Evolutionary conservation across 2,329 filamentous ascomycete genomes (phyloP).

Genomic region (Diaporthe humulicola): DNA sequence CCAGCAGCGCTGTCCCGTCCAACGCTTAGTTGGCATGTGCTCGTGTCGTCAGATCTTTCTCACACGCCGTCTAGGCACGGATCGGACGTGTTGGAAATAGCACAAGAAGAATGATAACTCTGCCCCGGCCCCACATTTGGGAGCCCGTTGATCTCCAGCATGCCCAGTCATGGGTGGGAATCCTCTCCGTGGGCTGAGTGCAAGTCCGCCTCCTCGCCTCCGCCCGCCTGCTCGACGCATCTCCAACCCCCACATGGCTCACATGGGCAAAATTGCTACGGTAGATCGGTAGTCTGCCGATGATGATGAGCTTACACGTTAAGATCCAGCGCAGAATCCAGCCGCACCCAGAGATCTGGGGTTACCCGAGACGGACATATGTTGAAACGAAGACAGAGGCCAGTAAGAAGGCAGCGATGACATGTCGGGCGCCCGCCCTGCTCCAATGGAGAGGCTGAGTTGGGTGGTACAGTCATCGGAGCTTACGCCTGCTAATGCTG

Average conservation of each 20-base stretch:
- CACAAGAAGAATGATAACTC: not conserved
- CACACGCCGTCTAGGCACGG: not conserved
- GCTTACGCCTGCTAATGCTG: constrained; percentile 24
- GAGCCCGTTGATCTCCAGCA: not conserved
- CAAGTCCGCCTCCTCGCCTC: constrained; percentile 1
- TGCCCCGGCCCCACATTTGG: not conserved
- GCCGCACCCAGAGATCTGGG: constrained; percentile 20
- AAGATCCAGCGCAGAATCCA: constrained; percentile 2
- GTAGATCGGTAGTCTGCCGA: not conserved
- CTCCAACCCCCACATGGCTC: too few species aligned
- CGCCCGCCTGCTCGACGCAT: not conserved
- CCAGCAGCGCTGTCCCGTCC: not conserved
- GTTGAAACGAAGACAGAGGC: constrained; percentile 12
- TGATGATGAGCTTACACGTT: constrained; percentile 1
- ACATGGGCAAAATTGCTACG: constrained; percentile 1
- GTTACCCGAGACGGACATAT: constrained; percentile 34
- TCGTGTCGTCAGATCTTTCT: constrained; percentile 4
- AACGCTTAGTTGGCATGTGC: not conserved
- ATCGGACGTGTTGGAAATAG: constrained; percentile 1
- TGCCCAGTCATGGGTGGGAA: not conserved
- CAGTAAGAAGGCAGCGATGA: constrained; percentile 16
- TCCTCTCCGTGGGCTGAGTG: constrained; percentile 16
- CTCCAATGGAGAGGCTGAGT: constrained; percentile 25
- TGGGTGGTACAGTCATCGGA: constrained; percentile 18
- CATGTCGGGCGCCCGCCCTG: constrained; percentile 21